These are phyloP conservation scores for Tricholoma terreum DNA, from an alignment of 768 basidiomycete species.

Conservation along the genomic window DNA sequence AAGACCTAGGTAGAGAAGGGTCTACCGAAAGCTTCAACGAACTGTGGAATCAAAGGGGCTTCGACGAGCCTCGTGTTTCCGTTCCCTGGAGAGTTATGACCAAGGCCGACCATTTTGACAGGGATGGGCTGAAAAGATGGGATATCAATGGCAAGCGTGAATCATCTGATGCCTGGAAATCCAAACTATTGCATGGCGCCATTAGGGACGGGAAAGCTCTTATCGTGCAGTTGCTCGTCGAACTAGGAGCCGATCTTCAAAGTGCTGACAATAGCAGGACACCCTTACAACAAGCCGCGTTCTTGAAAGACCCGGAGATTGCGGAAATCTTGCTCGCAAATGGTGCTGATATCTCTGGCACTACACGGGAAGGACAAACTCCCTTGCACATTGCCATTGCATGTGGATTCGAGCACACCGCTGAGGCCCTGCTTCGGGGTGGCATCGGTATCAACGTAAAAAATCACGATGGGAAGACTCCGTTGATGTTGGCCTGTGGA, in stretches of 20 bases:
- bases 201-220: not conserved
- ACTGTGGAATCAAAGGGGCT: not conserved
- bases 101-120: not conserved
- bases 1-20: not conserved
- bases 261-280: not conserved
- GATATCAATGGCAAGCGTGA: not conserved
- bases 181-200: not conserved
- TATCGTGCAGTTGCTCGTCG: not conserved
- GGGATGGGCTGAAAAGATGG: not conserved
- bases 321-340: not conserved
- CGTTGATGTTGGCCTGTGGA: not conserved
- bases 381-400: not conserved
- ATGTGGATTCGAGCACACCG: not conserved
- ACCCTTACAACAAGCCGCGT: not conserved
- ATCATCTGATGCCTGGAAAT: not conserved
- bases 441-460: not conserved
- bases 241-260: not conserved
- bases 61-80: not conserved
- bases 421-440: not conserved
- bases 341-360: not conserved
- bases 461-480: not conserved
- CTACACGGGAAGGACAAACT: not conserved
- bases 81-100: not conserved
- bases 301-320: not conserved
- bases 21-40: not conserved